Evolutionary conservation across 176 grass and related monocot species (phyloP), one percentile per base, ranked within the genome.

Genomic region (Bromus sterilis): DNA sequence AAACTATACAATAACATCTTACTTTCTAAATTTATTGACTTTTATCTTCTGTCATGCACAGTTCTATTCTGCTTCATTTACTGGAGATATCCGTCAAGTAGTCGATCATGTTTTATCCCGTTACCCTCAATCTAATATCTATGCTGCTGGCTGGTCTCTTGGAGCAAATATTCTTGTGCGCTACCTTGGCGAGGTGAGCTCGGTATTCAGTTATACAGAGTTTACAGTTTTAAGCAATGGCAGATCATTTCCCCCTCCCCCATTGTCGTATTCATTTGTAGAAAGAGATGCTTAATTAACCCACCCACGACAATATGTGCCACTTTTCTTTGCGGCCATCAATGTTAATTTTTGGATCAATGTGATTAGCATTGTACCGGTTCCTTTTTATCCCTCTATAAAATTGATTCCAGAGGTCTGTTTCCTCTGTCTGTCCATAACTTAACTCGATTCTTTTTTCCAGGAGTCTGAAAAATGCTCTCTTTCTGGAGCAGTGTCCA

Each of bases 101-200:
- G 63, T 93, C 56, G 59, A 76, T 51, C 89, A 91, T 86, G 76
- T 98, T 71, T 86, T 76, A 62, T 77, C 84, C 37, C 66, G 53
- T 40, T 93, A 95, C 33, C 86, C 92, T 55, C 68, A 88, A 26
- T 91, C 92, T 82, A 88, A 95, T 63, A 65, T 98, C 14, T 95
- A 98, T 91, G 92, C 92, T 37, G 81, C 58, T 26, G 95, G 95
- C 33, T 98, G 95, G 95, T 98, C 92, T 67, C 90, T 98, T 86
- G 95, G 92, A 86, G 95, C 95, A 84, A 98, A 98, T 89, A 95
- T 98, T 89, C 95, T 98, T 65, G 95, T 98, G 76, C 90, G 88
- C 66, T 98, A 98, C 83, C 88, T 98, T 70, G 95, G 95, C 24
- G 88, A 98, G 89, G 95, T 89, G 71, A 89, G 78, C 56, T 82